Conservation (phyloP, 2,329 filamentous ascomycete genomes). For the Dothistroma pini region DNA sequence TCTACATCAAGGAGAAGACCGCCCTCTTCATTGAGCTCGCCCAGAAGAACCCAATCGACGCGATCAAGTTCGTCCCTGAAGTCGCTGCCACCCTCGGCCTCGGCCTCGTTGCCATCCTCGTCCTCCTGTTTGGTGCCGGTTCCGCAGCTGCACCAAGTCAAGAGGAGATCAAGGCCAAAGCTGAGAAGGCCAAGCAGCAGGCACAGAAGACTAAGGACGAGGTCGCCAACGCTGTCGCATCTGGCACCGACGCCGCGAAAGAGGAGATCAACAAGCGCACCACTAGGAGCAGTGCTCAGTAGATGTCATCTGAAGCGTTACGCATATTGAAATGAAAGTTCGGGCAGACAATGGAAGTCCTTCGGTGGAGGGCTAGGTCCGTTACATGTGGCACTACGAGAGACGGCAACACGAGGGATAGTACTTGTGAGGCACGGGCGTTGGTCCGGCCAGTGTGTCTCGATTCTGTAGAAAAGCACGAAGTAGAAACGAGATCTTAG, state of each 20-base stretch:
- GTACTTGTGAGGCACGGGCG: background rate
- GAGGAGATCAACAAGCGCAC: conserved; percentile 56
- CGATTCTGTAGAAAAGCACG: background rate
- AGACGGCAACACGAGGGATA: background rate
- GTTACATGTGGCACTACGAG: background rate
- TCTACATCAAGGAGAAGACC: conserved; percentile 86
- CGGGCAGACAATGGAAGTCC: background rate
- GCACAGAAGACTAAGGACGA: conserved; percentile 64
- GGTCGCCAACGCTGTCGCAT: conserved; percentile 60
- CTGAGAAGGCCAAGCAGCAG: conserved; percentile 72
- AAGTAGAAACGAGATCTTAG: conserved; percentile 1
- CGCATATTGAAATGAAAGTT: background rate
- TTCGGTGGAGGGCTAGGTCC: background rate
- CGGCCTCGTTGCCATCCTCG: conserved; percentile 64
- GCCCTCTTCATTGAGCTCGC: conserved; percentile 85
- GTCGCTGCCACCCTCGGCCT: conserved; percentile 77
- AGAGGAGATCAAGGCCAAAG: conserved; percentile 65
- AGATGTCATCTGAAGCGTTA: conserved; percentile 1
- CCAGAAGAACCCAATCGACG: conserved; percentile 76
- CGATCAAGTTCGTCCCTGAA: conserved; percentile 86
- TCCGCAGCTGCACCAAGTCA: conserved; percentile 62
- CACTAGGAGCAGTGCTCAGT: conserved; percentile 23
- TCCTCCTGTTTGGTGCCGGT: conserved; percentile 63
- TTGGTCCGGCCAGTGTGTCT: background rate
- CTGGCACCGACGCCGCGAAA: conserved; percentile 72